These are phyloP conservation scores for Coniosporium apollinis DNA, from an alignment of 495 filamentous ascomycete genomes.

Conservation along the genomic window DNA sequence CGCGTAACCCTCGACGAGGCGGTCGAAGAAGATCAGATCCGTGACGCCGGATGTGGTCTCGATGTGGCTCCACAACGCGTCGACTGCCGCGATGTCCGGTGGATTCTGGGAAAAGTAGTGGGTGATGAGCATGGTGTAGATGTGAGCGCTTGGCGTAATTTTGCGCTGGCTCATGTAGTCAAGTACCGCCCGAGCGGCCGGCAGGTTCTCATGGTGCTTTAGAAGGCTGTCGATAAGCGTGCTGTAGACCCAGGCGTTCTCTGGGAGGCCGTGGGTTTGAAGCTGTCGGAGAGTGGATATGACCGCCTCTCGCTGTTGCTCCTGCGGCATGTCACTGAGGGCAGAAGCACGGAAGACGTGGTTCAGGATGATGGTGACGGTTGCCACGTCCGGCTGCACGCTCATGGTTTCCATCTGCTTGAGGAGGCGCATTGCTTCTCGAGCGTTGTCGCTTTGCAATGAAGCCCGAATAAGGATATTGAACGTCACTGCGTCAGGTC, in stretches of 20 bases:
- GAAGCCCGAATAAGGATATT: constrained; percentile 46
- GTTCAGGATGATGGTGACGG: constrained; percentile 38
- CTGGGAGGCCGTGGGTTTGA: constrained; percentile 32
- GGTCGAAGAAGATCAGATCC: constrained; percentile 52
- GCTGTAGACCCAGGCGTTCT: constrained; percentile 41
- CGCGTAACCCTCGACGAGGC: constrained; percentile 47
- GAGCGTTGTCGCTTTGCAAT: constrained; percentile 28
- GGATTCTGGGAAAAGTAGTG: constrained; percentile 41
- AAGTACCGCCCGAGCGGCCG: constrained; percentile 41
- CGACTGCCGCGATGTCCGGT: constrained; percentile 40
- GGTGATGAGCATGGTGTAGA: constrained; percentile 57
- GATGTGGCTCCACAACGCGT: constrained; percentile 33
- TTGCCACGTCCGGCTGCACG: constrained; percentile 32
- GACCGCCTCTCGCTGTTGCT: constrained; percentile 24
- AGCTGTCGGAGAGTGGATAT: constrained; percentile 33
- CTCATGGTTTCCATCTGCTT: constrained; percentile 28
- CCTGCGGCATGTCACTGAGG: constrained; percentile 10
- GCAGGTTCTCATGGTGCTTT: constrained; percentile 22
- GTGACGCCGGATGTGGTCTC: constrained; percentile 20
- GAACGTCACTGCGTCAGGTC: constrained; percentile 46
- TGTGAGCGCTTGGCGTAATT: constrained; percentile 35
- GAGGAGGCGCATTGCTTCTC: constrained; percentile 28
- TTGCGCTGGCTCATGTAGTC: constrained; percentile 36
- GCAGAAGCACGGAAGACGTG: constrained; percentile 25
- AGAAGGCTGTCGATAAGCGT: constrained; percentile 48